A percentile compares a stretch with the other conserved stretches of the same genome.
phyloP scores from a whole-genome alignment of 768 basidiomycete genomes.

The Boletus coccyginus region DNA sequence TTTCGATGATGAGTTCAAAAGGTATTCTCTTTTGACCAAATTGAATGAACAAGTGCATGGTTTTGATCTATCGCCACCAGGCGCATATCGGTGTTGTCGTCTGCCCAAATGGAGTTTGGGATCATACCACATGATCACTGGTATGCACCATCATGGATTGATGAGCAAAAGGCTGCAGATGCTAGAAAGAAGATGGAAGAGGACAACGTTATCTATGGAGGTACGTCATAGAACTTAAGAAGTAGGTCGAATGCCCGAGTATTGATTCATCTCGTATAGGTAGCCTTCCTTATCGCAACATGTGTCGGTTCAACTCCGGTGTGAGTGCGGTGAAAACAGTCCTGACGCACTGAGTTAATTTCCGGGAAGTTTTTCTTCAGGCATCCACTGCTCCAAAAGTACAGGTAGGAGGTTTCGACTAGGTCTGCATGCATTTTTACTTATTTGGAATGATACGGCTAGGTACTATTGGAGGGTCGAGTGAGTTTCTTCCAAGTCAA shows the following conservation, averaged over 20 bases:
- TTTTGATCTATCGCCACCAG: conserved; percentile 25
- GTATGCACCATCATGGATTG: conserved; percentile 70
- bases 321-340: conserved; percentile 33
- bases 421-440: background rate
- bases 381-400: conserved; percentile 27
- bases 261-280: background rate
- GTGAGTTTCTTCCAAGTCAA: conserved; percentile 29
- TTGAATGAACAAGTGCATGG: background rate
- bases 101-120: conserved; percentile 53
- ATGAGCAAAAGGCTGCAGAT: conserved; percentile 57
- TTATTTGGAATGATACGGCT: background rate
- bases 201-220: conserved; percentile 48
- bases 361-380: conserved; percentile 49
- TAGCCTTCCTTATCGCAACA: conserved; percentile 53
- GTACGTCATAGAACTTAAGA: conserved; percentile 25
- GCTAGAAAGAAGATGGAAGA: conserved; percentile 51
- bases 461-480: conserved; percentile 33
- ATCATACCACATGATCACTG: conserved; percentile 60
- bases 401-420: conserved; percentile 21
- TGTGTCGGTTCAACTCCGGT: conserved; percentile 76
- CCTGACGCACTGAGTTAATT: background rate
- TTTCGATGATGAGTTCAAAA: conserved; percentile 52
- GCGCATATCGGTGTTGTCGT: conserved; percentile 37
- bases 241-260: background rate
- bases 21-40: conserved; percentile 19